Conservation (phyloP, 129 eudicot species). For the Calendula officinalis region DNA sequence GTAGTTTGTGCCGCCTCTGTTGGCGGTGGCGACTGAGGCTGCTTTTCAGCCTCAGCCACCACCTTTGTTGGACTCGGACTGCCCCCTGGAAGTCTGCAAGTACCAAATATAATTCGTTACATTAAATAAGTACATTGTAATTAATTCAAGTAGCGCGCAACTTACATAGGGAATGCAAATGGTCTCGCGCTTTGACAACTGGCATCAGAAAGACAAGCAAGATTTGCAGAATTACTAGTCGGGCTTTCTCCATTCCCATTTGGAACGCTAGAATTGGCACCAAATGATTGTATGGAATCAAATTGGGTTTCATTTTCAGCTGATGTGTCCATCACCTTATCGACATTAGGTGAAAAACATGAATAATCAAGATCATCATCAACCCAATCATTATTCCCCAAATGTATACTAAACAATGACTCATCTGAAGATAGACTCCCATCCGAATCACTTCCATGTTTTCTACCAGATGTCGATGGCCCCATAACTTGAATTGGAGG, state of each 20-base stretch:
- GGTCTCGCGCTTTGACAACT: constrained; percentile 52
- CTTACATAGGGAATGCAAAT: constrained; percentile 71
- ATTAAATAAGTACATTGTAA: neutral
- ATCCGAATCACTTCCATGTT: constrained; percentile 38
- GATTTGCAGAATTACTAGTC: constrained; percentile 27
- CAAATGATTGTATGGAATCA: neutral
- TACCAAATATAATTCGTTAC: constrained; percentile 9
- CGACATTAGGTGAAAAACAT: constrained; percentile 20
- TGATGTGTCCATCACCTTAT: constrained; percentile 43
- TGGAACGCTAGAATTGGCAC: neutral
- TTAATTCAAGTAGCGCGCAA: neutral
- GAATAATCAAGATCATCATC: constrained; percentile 40
- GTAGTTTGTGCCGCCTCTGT: constrained; percentile 27
- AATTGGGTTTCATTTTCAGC: constrained; percentile 27
- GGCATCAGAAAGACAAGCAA: constrained; percentile 29
- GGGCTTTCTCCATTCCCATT: constrained; percentile 23
- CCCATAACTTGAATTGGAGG: constrained; percentile 65
- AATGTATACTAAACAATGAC: constrained; percentile 75
- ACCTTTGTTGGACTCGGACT: constrained; percentile 39
- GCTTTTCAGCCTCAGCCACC: constrained; percentile 18
- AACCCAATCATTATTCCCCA: constrained; percentile 45
- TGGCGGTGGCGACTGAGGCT: constrained; percentile 20
- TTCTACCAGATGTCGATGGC: constrained; percentile 40
- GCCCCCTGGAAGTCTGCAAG: constrained; percentile 51
- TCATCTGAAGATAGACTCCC: constrained; percentile 81